Conservation (phyloP, 129 eudicot genomes). For the Smallanthus sonchifolius region DNA sequence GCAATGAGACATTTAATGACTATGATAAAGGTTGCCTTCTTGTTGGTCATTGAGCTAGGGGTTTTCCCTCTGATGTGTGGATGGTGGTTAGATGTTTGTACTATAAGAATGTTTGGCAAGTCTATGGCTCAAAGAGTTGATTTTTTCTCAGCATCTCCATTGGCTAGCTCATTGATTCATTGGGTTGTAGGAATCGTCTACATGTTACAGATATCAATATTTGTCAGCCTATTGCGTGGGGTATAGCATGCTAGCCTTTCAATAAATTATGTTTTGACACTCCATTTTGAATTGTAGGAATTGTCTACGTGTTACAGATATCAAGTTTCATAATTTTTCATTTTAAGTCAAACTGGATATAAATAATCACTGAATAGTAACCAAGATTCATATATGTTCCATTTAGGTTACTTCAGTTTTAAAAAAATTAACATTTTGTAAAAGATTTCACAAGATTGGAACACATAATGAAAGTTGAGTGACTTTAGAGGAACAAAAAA, state of each 20-base stretch:
- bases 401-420: too few species aligned
- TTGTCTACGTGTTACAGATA: too few species aligned
- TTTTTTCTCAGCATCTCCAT: constrained; percentile 78
- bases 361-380: too few species aligned
- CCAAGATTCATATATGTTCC: too few species aligned
- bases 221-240: constrained; percentile 99
- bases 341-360: too few species aligned
- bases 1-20: constrained; percentile 88
- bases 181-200: constrained; percentile 95
- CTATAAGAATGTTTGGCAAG: constrained; percentile 89
- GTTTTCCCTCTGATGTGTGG: constrained; percentile 98
- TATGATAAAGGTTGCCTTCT: constrained; percentile 92
- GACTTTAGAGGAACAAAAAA: too few species aligned
- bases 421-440: too few species aligned
- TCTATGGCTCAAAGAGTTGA: constrained; percentile 74
- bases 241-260: constrained; percentile 31
- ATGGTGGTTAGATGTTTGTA: constrained; percentile 96
- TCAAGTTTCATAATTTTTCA: too few species aligned
- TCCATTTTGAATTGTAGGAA: too few species aligned
- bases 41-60: constrained; percentile 83
- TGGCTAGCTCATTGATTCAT: constrained; percentile 90
- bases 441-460: too few species aligned
- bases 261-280: not conserved
- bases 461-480: too few species aligned
- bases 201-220: constrained; percentile 90